A percentile compares a stretch with the other conserved stretches of the same genome.
Evolutionary conservation across 257 asterid species (phyloP).

Genomic region (Primulina tabacum): DNA sequence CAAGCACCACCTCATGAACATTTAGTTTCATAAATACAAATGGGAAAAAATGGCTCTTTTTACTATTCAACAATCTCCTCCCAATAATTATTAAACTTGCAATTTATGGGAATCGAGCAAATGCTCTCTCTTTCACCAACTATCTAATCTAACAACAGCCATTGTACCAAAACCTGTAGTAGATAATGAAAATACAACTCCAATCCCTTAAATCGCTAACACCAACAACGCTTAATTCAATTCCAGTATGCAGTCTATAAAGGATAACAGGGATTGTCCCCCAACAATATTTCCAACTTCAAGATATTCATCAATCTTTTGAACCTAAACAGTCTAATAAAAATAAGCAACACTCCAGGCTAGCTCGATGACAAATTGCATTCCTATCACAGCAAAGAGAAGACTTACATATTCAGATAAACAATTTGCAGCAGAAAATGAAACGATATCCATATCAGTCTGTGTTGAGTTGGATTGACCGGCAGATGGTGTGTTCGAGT

Average conservation of each 20-base stretch:
- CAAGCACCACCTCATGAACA: not conserved
- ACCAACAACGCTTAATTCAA: not conserved
- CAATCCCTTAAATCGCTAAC: not conserved
- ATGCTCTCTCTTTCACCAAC: not conserved
- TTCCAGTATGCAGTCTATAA: not conserved
- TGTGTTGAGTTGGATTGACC: slow-evolving; percentile 40
- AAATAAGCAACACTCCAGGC: not conserved
- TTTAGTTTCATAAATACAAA: not conserved
- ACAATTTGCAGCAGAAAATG: slow-evolving; percentile 44
- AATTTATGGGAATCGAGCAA: not conserved
- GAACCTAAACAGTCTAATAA: not conserved
- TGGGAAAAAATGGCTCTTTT: too few species aligned
- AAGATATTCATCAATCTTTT: not conserved
- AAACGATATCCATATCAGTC: slow-evolving; percentile 35
- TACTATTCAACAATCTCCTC: not conserved
- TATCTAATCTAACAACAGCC: not conserved
- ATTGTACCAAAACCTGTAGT: not conserved
- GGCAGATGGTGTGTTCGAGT: slow-evolving; percentile 44
- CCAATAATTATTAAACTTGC: not conserved
- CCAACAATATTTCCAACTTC: not conserved
- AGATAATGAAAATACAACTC: not conserved
- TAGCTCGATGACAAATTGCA: slow-evolving; percentile 1
- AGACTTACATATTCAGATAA: slow-evolving; percentile 71
- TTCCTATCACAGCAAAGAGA: slow-evolving; percentile 10
- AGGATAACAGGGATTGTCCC: not conserved